A percentile compares a stretch with the other conserved stretches of the same genome.
These are phyloP conservation scores for Ulota crispa DNA, from an alignment of 225 moss, liverwort and hornwort genomes.

Conservation along the genomic window DNA sequence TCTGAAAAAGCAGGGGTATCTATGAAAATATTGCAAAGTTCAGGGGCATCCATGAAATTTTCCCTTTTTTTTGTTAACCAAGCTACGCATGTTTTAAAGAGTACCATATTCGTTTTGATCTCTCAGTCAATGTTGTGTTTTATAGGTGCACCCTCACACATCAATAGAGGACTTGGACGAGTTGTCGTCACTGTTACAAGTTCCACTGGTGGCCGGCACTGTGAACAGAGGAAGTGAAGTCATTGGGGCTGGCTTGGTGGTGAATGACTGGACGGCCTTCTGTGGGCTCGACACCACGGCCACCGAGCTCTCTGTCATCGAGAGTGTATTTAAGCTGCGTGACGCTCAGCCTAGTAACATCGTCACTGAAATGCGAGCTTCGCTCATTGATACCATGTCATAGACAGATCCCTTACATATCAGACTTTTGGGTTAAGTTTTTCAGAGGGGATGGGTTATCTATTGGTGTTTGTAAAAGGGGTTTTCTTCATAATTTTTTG, in stretches of 20 bases:
- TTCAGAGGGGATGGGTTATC: background rate
- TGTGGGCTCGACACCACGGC: constrained; percentile 95
- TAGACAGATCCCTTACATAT: constrained; percentile 21
- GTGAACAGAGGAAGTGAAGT: constrained; percentile 98
- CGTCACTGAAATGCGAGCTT: constrained; percentile 94
- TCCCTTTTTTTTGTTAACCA: too few relatives aligned
- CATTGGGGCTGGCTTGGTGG: constrained; percentile 86
- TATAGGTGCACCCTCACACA: constrained; percentile 93
- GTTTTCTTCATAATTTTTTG: background rate
- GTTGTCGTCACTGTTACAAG: constrained; percentile 88
- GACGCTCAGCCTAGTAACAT: constrained; percentile 95
- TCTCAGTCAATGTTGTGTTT: background rate
- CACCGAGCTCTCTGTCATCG: constrained; percentile 89
- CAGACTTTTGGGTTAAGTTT: background rate
- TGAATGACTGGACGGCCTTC: constrained; percentile 96
- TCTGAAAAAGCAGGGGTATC: too few relatives aligned
- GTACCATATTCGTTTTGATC: background rate
- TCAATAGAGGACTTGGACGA: constrained; percentile 95
- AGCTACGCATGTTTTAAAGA: too few relatives aligned
- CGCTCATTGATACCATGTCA: constrained; percentile 92
- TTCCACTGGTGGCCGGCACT: constrained; percentile 87
- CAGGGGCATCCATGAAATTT: too few relatives aligned
- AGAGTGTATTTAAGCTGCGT: constrained; percentile 90
- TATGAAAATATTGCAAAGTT: too few relatives aligned
- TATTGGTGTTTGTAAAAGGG: constrained; percentile 7